Conservation (phyloP, 768 basidiomycete species). For the Suillus americanus region DNA sequence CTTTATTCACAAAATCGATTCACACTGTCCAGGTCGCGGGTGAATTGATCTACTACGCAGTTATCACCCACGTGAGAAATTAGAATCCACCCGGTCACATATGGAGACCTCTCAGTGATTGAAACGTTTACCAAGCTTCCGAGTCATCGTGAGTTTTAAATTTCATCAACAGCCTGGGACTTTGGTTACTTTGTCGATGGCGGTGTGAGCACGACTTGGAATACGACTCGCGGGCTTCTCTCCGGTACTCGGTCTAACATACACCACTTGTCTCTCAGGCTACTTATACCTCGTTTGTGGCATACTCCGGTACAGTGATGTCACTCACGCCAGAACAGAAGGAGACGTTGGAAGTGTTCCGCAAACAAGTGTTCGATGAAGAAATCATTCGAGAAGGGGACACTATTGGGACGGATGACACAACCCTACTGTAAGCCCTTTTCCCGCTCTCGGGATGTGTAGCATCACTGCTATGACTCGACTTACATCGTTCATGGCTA, state of each 20-base stretch:
- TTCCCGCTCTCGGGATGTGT: background rate
- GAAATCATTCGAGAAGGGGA: conserved; percentile 59
- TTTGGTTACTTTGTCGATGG: background rate
- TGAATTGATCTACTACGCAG: no score
- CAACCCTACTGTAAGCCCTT: conserved; percentile 54
- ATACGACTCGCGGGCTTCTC: background rate
- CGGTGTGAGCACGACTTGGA: no score
- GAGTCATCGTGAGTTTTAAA: background rate
- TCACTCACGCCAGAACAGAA: conserved; percentile 26
- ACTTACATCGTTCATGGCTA: conserved; percentile 3
- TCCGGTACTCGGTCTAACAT: background rate
- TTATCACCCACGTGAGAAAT: no score
- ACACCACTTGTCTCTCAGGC: background rate
- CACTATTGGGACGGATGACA: conserved; percentile 58
- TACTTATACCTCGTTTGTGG: background rate
- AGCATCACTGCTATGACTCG: background rate
- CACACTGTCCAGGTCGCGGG: no score
- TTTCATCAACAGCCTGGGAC: background rate
- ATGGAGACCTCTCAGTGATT: background rate
- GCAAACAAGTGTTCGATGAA: conserved; percentile 50
- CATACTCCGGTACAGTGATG: background rate
- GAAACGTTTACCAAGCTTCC: background rate
- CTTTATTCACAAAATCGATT: no score
- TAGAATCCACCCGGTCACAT: no score
- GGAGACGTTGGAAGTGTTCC: conserved; percentile 49